Conservation (phyloP, 352 stramenopile species). For the Peronospora belbahrii region DNA sequence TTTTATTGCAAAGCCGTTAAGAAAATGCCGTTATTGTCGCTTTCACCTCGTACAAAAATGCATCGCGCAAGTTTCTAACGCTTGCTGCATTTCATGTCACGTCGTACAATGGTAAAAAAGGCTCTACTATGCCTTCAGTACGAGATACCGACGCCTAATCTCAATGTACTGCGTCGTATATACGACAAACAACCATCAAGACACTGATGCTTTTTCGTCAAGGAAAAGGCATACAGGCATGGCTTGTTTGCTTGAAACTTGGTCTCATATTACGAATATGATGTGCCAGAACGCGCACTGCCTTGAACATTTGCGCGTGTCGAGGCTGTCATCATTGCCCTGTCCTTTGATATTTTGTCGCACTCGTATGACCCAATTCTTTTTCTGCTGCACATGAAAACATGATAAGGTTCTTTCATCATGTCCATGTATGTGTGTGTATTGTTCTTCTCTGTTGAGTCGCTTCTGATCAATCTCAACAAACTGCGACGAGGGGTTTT, state of each 20-base stretch:
- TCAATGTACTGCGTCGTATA: not conserved
- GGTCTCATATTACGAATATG: no score
- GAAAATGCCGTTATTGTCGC: not conserved
- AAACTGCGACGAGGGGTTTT: conserved; percentile 6
- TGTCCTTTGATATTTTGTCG: conserved; percentile 5
- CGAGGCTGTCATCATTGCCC: conserved; percentile 8
- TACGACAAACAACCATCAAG: not conserved
- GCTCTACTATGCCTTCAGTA: conserved; percentile 12
- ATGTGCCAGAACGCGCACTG: no score
- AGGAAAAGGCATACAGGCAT: not conserved
- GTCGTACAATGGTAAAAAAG: conserved; percentile 2
- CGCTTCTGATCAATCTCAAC: not conserved
- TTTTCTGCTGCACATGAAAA: not conserved
- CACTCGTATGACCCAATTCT: not conserved
- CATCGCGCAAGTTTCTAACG: conserved; percentile 12
- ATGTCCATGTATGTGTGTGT: no score
- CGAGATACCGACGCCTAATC: conserved; percentile 22
- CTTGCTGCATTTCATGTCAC: conserved; percentile 17
- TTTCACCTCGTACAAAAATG: conserved; percentile 9
- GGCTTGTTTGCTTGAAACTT: conserved; percentile 3
- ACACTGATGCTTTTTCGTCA: no score
- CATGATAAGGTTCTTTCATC: not conserved
- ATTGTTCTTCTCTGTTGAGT: no score
- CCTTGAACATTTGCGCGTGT: not conserved
- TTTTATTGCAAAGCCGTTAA: conserved; percentile 2